A percentile compares a stretch with the other conserved stretches of the same genome.
These are phyloP conservation scores for Leucogyrophana mollusca DNA, from an alignment of 768 basidiomycete genomes.

Conservation along the genomic window DNA sequence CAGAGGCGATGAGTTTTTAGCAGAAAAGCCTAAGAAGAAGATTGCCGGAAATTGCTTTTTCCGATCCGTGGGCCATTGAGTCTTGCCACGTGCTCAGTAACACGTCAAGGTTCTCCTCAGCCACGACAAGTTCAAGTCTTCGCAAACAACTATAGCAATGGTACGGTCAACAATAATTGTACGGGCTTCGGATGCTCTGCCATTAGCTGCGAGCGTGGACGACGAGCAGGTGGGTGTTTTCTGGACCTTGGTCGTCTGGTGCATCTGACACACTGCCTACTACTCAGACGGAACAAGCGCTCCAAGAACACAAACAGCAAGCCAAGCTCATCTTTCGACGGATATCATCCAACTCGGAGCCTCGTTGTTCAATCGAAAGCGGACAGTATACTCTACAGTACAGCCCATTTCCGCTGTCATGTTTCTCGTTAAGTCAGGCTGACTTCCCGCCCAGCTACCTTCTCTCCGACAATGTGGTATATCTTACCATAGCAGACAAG, in stretches of 20 bases:
- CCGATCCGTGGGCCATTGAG: background rate
- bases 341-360: constrained; percentile 91
- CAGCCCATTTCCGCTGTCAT: constrained; percentile 36
- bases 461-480: constrained; percentile 91
- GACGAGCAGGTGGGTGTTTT: constrained; percentile 78
- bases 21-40: too few species aligned
- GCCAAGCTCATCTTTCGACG: constrained; percentile 95
- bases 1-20: too few species aligned
- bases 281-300: constrained; percentile 81
- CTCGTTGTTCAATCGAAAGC: constrained; percentile 94
- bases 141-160: constrained; percentile 44
- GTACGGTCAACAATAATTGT: constrained; percentile 87
- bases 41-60: constrained; percentile 1
- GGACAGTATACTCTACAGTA: constrained; percentile 96
- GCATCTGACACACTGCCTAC: constrained; percentile 4
- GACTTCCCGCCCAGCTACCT: constrained; percentile 68
- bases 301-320: constrained; percentile 98
- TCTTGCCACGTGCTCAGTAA: constrained; percentile 5
- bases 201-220: constrained; percentile 93
- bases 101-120: background rate
- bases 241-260: background rate
- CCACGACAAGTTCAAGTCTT: constrained; percentile 1
- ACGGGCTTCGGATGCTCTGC: constrained; percentile 82
- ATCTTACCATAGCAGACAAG: constrained; percentile 93
- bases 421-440: constrained; percentile 8